These are phyloP conservation scores for Colletotrichum phormii DNA, from an alignment of 2,329 filamentous ascomycete genomes.

Conservation along the genomic window DNA sequence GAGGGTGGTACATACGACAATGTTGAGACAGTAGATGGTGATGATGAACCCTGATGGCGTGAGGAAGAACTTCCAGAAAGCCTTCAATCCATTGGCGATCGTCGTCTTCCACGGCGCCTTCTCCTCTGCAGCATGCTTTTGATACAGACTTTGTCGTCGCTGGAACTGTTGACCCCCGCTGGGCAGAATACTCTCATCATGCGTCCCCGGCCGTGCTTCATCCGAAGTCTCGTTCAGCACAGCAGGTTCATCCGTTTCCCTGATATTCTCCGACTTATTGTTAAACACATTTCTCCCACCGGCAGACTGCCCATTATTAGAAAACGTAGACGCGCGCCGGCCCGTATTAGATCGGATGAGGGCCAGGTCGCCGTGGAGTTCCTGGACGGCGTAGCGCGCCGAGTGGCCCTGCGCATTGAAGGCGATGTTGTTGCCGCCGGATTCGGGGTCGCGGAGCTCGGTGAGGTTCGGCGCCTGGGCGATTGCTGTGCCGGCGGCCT, in stretches of 20 bases:
- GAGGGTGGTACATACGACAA: slow-evolving; percentile 40
- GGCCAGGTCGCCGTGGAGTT: slow-evolving; percentile 40
- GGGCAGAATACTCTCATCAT: not conserved
- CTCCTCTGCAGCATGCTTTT: slow-evolving; percentile 38
- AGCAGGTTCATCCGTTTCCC: not conserved
- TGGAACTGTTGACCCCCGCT: slow-evolving; percentile 20
- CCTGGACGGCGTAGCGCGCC: slow-evolving; percentile 41
- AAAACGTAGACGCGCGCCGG: slow-evolving; percentile 34
- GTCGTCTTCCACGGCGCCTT: slow-evolving; percentile 43
- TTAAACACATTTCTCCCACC: not conserved
- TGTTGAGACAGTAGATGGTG: slow-evolving; percentile 44
- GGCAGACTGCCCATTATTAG: slow-evolving; percentile 4
- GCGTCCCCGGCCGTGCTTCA: not conserved
- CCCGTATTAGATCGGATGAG: slow-evolving; percentile 37
- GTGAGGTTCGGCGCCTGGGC: slow-evolving; percentile 45
- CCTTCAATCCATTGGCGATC: slow-evolving; percentile 40
- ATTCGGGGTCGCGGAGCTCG: slow-evolving; percentile 43
- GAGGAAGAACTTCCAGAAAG: slow-evolving; percentile 45
- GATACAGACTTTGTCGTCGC: slow-evolving; percentile 38
- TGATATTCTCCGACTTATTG: not conserved
- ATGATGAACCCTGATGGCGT: slow-evolving; percentile 44
- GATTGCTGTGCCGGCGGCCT: slow-evolving; percentile 45
- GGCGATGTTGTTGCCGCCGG: slow-evolving; percentile 42
- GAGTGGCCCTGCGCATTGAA: slow-evolving; percentile 46
- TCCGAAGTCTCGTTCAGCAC: not conserved